These are phyloP conservation scores for Aureobasidium sp. DNA, from an alignment of 2,329 filamentous ascomycete species.

Conservation along the genomic window DNA sequence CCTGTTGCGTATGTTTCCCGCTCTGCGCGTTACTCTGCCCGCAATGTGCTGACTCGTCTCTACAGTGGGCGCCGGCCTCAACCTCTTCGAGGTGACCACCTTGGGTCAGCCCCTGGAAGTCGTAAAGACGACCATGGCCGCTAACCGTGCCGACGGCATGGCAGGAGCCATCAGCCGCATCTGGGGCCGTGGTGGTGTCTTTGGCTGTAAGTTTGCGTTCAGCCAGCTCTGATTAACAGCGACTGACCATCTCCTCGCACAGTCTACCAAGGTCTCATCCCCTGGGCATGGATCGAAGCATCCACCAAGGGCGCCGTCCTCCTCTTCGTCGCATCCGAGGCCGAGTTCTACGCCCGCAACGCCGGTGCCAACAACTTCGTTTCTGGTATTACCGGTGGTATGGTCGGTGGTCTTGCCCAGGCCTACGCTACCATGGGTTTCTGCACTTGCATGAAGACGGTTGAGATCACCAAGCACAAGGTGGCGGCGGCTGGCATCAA, in stretches of 20 bases:
- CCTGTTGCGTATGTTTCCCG: conserved; percentile 60
- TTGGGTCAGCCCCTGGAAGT: conserved; percentile 87
- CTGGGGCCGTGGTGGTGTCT: conserved; percentile 86
- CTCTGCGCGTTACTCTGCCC: neutral
- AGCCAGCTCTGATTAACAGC: neutral
- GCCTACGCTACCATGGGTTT: conserved; percentile 99
- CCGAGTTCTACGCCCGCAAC: conserved; percentile 81
- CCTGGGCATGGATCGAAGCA: conserved; percentile 99
- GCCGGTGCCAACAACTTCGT: conserved; percentile 79
- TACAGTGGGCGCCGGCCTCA: conserved; percentile 77
- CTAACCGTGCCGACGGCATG: conserved; percentile 87
- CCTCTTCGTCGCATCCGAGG: conserved; percentile 97
- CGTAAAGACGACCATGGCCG: conserved; percentile 99
- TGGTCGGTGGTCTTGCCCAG: conserved; percentile 91
- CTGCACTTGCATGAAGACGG: conserved; percentile 99
- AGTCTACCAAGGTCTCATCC: conserved; percentile 99
- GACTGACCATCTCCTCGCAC: conserved; percentile 23
- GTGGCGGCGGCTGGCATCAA: conserved; percentile 74
- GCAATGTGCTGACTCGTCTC: conserved; percentile 15
- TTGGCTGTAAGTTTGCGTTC: conserved; percentile 71
- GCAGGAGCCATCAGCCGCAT: conserved; percentile 72
- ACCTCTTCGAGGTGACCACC: conserved; percentile 82
- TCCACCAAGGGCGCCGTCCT: conserved; percentile 98
- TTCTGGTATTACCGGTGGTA: conserved; percentile 82
- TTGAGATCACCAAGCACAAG: conserved; percentile 99